Evolutionary conservation across 371 early-diverging fungal species (phyloP).

Genomic region (Umbelopsis sp.): DNA sequence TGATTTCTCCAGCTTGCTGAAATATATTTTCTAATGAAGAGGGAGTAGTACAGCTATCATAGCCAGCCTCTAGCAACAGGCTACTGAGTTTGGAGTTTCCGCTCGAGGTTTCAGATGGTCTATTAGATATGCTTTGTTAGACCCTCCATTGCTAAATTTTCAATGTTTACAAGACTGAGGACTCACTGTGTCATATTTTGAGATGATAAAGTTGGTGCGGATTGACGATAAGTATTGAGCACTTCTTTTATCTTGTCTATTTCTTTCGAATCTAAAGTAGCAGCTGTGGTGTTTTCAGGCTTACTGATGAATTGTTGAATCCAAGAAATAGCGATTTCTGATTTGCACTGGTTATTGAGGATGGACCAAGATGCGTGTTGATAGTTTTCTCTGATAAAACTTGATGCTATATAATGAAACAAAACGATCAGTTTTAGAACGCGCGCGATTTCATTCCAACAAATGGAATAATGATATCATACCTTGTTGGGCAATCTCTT

Average conservation of each 20-base stretch:
- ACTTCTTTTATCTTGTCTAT: slow-evolving; percentile 18
- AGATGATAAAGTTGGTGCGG: background rate
- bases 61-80: slow-evolving; percentile 61
- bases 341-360: slow-evolving; percentile 14
- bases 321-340: slow-evolving; percentile 10
- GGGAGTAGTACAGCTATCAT: slow-evolving; percentile 57
- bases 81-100: slow-evolving; percentile 36
- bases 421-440: background rate
- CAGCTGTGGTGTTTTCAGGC: slow-evolving; percentile 4
- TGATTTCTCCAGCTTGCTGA: slow-evolving; percentile 24
- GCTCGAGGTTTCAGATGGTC: background rate
- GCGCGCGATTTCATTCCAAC: background rate
- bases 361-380: slow-evolving; percentile 11
- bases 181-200: slow-evolving; percentile 13
- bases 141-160: background rate
- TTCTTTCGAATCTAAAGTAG: slow-evolving; percentile 3
- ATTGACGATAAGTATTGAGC: background rate
- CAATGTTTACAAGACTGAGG: background rate
- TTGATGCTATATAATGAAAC: background rate
- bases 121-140: background rate
- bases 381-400: slow-evolving; percentile 2
- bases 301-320: slow-evolving; percentile 11
- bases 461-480: background rate
- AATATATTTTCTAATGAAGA: slow-evolving; percentile 53
- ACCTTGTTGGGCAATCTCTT: slow-evolving; percentile 55